Evolutionary conservation across 768 basidiomycete genomes (phyloP).

Genomic region (Chalciporus pseudorubinellus): DNA sequence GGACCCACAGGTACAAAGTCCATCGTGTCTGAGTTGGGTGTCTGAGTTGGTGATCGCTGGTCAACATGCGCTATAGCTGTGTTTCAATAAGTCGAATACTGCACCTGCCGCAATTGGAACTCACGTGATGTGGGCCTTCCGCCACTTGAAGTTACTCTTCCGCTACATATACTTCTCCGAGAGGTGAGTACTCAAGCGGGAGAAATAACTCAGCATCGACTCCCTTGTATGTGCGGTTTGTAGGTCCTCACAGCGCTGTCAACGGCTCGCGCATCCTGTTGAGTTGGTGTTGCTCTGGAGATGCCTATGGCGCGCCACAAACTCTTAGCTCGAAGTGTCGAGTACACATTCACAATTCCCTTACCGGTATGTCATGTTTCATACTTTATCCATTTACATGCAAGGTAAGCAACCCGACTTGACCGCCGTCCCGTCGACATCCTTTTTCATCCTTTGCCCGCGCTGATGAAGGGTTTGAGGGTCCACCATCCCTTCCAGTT

Average conservation of each 20-base stretch:
- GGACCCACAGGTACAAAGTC: conserved; percentile 33
- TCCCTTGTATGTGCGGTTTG: background rate
- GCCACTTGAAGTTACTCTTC: background rate
- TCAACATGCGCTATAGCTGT: conserved; percentile 25
- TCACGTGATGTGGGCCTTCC: background rate
- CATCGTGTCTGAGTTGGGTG: conserved; percentile 15
- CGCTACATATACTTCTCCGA: background rate
- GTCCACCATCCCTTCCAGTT: background rate
- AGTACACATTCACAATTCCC: background rate
- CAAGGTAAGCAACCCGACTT: conserved; percentile 1
- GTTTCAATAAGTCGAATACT: conserved; percentile 10
- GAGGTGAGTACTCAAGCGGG: background rate
- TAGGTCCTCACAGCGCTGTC: conserved; percentile 8
- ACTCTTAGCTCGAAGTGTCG: conserved; percentile 12
- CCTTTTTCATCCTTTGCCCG: background rate
- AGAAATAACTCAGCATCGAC: background rate
- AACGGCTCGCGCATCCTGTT: conserved; percentile 9
- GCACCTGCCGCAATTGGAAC: conserved; percentile 22
- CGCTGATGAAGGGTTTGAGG: background rate
- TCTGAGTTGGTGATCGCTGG: background rate
- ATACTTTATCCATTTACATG: background rate
- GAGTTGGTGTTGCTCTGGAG: background rate
- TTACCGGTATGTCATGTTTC: conserved; percentile 10
- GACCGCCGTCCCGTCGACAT: background rate
- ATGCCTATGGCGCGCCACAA: conserved; percentile 23